Percentiles rank a stretch among this genome's conserved stretches.
phyloP scores from a whole-genome alignment of 2,329 filamentous ascomycete species.

The Trichoderma sp. region DNA sequence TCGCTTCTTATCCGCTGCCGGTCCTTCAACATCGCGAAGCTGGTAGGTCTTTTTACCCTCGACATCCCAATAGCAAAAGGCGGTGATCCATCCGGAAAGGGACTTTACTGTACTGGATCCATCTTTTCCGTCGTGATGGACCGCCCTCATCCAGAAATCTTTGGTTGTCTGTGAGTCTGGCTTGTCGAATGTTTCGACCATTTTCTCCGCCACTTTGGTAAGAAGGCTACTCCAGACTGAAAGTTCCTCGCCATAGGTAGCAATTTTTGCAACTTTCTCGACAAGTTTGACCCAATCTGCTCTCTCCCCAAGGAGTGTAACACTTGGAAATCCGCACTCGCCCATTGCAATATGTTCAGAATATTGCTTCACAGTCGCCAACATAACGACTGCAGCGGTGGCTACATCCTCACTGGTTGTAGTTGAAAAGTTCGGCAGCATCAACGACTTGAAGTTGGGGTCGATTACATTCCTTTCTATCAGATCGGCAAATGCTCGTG shows the following conservation, averaged over 20 bases:
- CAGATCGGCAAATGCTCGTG: too few species aligned
- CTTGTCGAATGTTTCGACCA: slow-evolving; percentile 20
- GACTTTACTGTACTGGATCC: neutral
- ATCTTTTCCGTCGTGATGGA: slow-evolving; percentile 8
- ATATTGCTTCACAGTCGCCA: too few species aligned
- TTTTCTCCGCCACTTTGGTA: slow-evolving; percentile 12
- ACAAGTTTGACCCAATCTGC: slow-evolving; percentile 21
- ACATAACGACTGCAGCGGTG: too few species aligned
- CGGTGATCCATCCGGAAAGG: slow-evolving; percentile 22
- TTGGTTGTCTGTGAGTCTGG: slow-evolving; percentile 17
- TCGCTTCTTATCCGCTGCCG: neutral
- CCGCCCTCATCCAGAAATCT: slow-evolving; percentile 23
- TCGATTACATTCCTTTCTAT: too few species aligned
- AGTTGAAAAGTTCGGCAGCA: too few species aligned
- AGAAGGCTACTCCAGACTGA: neutral
- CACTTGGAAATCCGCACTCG: slow-evolving; percentile 17
- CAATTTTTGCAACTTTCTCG: neutral
- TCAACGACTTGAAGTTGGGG: too few species aligned
- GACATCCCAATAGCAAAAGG: slow-evolving; percentile 19
- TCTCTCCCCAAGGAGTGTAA: neutral
- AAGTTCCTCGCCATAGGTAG: neutral
- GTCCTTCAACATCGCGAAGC: neutral
- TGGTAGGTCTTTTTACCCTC: neutral
- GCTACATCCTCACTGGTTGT: too few species aligned
- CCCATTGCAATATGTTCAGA: neutral